Evolutionary conservation across 768 basidiomycete species (phyloP), one percentile per base, ranked within the genome.

Genomic region (Butyriboletus loyo): DNA sequence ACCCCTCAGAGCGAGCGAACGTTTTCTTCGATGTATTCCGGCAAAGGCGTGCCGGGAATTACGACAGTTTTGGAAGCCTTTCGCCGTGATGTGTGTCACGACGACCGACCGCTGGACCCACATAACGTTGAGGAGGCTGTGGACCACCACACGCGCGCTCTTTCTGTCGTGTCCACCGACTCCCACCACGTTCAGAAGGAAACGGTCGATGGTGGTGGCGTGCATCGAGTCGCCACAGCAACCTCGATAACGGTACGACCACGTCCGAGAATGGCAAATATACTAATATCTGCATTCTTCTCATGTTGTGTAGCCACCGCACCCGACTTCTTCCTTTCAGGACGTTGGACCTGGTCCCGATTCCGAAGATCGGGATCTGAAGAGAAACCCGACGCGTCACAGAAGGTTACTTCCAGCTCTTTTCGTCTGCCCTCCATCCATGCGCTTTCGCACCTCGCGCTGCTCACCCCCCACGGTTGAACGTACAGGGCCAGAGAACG

Each of bases 181-280:
- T 48, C 49, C 41, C 55, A 54, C 48, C 38, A 40, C 48, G 53
- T 41, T 56, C 57, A 52, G 38, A 54, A 44, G 51, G 62, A 57
- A 40, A 47, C 43, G 48, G 49, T 53, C 50, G 53, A 58, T 46
- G 21, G 40, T 45, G 47, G 53, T 54, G 65, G 57, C 57, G 60
- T 44, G 49, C 46, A 46, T 60, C 61, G 62, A 57, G 66, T 67
- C 43, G 52, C 41, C 55, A 55, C 49, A 49, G 57, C 60, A 66
- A 66, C 56, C 51, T 58, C 64, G 57, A 60, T 60, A 65, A 62
- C 64, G 67, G 67, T 68, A 66, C 59, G 45, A 31, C 44, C 38
- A 48, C 52, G 36, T 54, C 49, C 46, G 38, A 37, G 48, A 64
- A 57, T 52, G 52, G 57, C 42, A 50, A 45, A 38, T 40, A 38